Conservation (phyloP, 495 filamentous ascomycete species). For the Oidiodendron maius region DNA sequence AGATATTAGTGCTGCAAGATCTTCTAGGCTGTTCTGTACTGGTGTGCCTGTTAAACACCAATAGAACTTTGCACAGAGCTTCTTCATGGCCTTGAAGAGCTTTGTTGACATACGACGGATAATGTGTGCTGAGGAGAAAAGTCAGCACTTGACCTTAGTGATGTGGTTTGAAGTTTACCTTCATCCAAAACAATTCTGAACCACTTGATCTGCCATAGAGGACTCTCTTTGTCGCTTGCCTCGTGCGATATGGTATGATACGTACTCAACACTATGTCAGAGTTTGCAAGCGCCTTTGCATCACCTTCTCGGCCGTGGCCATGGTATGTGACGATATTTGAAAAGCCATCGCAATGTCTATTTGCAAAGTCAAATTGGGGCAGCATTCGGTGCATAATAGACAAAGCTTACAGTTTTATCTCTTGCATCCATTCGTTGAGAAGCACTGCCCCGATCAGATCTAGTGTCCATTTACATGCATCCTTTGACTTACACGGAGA, state of each 20-base stretch:
- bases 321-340: slow-evolving; percentile 66
- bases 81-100: slow-evolving; percentile 56
- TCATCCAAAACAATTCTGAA: slow-evolving; percentile 84
- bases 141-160: too few species aligned
- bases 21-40: slow-evolving; percentile 51
- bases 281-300: slow-evolving; percentile 49
- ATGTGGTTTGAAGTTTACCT: slow-evolving; percentile 38
- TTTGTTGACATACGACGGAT: slow-evolving; percentile 74
- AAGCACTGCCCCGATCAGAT: background rate
- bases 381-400: background rate
- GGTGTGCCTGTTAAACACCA: slow-evolving; percentile 83
- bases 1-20: slow-evolving; percentile 37
- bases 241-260: slow-evolving; percentile 37
- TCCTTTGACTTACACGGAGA: slow-evolving; percentile 4
- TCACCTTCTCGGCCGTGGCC: slow-evolving; percentile 38
- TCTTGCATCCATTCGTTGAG: slow-evolving; percentile 13
- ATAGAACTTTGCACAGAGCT: slow-evolving; percentile 59
- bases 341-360: slow-evolving; percentile 15
- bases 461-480: background rate
- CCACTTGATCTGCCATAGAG: slow-evolving; percentile 63
- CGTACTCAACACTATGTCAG: slow-evolving; percentile 76
- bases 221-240: slow-evolving; percentile 25
- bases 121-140: slow-evolving; percentile 44
- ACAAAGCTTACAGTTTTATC: slow-evolving; percentile 4
- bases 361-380: background rate